Conservation (phyloP, 306 rosid genomes). For the Comarum palustre region DNA sequence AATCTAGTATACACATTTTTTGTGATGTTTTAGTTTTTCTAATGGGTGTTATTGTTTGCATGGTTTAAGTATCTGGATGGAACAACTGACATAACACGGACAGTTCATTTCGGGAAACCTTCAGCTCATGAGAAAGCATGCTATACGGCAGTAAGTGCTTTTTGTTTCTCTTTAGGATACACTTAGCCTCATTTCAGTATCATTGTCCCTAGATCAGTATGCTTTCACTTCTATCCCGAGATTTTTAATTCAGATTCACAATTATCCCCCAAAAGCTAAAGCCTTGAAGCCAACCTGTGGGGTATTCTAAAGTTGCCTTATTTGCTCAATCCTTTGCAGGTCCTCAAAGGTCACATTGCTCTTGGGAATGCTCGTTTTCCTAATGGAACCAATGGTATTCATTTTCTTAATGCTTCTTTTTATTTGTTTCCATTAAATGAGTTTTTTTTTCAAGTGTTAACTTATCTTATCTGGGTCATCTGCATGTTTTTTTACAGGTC, state of each 20-base stretch:
- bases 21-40: constrained; percentile 11
- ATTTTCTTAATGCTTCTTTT: constrained; percentile 7
- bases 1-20: constrained; percentile 7
- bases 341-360: constrained; percentile 88
- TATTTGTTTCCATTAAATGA: constrained; percentile 12
- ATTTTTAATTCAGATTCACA: background rate
- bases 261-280: background rate
- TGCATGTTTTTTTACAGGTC: constrained; percentile 43
- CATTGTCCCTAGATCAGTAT: background rate
- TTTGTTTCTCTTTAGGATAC: constrained; percentile 5
- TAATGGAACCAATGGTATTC: constrained; percentile 84
- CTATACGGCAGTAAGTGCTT: constrained; percentile 80
- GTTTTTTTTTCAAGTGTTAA: constrained; percentile 8
- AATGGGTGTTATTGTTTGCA: constrained; percentile 27
- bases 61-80: constrained; percentile 85
- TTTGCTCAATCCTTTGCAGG: constrained; percentile 51
- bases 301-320: constrained; percentile 20
- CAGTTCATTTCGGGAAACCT: constrained; percentile 96
- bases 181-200: background rate
- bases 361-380: constrained; percentile 94
- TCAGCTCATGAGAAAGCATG: constrained; percentile 81
- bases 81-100: constrained; percentile 93
- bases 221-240: background rate
- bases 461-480: constrained; percentile 7
- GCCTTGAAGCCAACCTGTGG: background rate